Conservation (phyloP, 352 stramenopile genomes). For the Globisporangium nodosum region DNA sequence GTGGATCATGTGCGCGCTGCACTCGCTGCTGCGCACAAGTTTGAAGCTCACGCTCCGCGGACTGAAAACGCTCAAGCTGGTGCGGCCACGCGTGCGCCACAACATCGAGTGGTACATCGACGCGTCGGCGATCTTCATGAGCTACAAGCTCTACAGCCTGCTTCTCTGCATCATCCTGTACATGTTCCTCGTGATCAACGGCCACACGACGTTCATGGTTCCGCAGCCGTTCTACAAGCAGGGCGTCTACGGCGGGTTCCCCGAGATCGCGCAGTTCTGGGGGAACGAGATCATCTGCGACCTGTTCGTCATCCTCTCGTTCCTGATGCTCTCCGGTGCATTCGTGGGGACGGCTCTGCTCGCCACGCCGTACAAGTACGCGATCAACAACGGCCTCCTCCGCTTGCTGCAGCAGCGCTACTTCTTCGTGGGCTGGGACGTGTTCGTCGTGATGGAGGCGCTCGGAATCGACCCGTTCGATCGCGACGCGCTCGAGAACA, state of each 20-base stretch:
- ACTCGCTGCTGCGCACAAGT: conserved; percentile 23
- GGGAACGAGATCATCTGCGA: conserved; percentile 52
- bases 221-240: conserved; percentile 20
- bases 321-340: conserved; percentile 24
- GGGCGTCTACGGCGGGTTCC: conserved; percentile 32
- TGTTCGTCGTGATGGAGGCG: conserved; percentile 22
- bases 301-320: conserved; percentile 27
- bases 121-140: conserved; percentile 36
- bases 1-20: conserved; percentile 53
- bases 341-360: conserved; percentile 25
- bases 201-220: conserved; percentile 42
- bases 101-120: conserved; percentile 51
- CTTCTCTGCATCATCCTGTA: conserved; percentile 39
- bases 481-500: conserved; percentile 3
- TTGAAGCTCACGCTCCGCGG: conserved; percentile 26
- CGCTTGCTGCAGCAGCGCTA: conserved; percentile 44
- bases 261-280: conserved; percentile 38
- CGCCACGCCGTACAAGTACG: conserved; percentile 29
- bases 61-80: conserved; percentile 28
- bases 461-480: conserved; percentile 45
- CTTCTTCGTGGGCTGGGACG: conserved; percentile 44
- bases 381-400: conserved; percentile 38
- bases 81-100: conserved; percentile 19
- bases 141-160: conserved; percentile 57
- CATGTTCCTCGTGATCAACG: conserved; percentile 27